Conservation (phyloP, 768 basidiomycete species). For the Leccinum uliginosum region DNA sequence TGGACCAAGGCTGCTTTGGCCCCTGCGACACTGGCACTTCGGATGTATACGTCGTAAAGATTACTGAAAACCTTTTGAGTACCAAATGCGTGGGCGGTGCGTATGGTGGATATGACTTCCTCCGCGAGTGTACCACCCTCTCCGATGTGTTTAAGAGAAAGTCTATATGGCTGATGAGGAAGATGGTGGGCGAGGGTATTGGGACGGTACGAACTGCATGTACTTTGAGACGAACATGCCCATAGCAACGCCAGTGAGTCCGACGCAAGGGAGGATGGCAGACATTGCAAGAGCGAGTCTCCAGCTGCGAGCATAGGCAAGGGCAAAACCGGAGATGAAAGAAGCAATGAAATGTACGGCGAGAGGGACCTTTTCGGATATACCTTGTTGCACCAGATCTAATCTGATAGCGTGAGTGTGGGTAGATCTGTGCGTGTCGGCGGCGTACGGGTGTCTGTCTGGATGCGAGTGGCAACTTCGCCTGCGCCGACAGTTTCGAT, state of each 20-base stretch:
- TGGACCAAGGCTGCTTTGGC: constrained; percentile 55
- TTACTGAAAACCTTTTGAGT: constrained; percentile 58
- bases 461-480: constrained; percentile 90
- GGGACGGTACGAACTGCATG: constrained; percentile 50
- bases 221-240: constrained; percentile 62
- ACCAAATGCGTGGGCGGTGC: constrained; percentile 93
- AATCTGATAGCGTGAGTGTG: not conserved
- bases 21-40: constrained; percentile 48
- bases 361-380: constrained; percentile 83
- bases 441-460: constrained; percentile 76
- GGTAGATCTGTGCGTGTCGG: not conserved
- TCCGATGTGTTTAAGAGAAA: constrained; percentile 71
- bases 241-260: constrained; percentile 66
- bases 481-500: constrained; percentile 92
- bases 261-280: constrained; percentile 82
- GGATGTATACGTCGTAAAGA: constrained; percentile 64
- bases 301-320: constrained; percentile 70
- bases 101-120: constrained; percentile 86
- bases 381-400: constrained; percentile 90
- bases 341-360: constrained; percentile 59
- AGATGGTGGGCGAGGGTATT: not conserved
- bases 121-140: constrained; percentile 84
- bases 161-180: constrained; percentile 31
- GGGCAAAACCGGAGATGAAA: constrained; percentile 75
- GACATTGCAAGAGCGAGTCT: constrained; percentile 79